Evolutionary conservation across 768 basidiomycete genomes (phyloP).

Genomic region (Xerocomellus dryophilus): DNA sequence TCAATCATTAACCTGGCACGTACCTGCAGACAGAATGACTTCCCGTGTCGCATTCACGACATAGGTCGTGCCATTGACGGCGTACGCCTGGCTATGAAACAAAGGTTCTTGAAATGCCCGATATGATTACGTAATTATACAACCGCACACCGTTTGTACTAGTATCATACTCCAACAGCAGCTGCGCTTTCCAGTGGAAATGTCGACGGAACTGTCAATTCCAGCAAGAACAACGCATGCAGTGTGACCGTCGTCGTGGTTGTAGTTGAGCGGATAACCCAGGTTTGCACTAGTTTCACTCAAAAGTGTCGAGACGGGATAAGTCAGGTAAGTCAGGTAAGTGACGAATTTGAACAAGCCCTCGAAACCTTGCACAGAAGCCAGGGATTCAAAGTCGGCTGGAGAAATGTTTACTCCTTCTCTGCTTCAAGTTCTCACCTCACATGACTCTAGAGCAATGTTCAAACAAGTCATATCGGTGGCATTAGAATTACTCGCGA

Average conservation of each 20-base stretch:
- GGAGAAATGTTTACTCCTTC: not conserved
- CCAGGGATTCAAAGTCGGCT: not conserved
- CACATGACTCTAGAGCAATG: too few species aligned
- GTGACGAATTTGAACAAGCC: not conserved
- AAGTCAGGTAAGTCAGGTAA: too few species aligned
- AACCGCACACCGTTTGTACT: too few species aligned
- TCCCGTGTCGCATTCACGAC: not conserved
- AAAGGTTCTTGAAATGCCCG: too few species aligned
- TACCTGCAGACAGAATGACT: not conserved
- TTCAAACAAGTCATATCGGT: too few species aligned
- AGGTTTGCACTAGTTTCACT: not conserved
- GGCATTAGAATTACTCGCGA: slow-evolving; percentile 11
- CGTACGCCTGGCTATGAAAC: too few species aligned
- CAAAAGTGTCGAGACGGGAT: not conserved
- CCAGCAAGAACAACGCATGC: not conserved
- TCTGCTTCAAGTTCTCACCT: too few species aligned
- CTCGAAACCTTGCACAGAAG: not conserved
- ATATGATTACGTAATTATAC: too few species aligned
- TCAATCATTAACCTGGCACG: not conserved
- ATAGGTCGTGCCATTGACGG: not conserved
- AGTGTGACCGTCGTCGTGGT: not conserved
- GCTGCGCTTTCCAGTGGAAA: not conserved
- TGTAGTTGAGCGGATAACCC: not conserved
- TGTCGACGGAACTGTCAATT: not conserved
- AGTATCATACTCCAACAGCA: too few species aligned